Evolutionary conservation across 116 monocot species (phyloP).

Genomic region (Dioscorea cayenensis): DNA sequence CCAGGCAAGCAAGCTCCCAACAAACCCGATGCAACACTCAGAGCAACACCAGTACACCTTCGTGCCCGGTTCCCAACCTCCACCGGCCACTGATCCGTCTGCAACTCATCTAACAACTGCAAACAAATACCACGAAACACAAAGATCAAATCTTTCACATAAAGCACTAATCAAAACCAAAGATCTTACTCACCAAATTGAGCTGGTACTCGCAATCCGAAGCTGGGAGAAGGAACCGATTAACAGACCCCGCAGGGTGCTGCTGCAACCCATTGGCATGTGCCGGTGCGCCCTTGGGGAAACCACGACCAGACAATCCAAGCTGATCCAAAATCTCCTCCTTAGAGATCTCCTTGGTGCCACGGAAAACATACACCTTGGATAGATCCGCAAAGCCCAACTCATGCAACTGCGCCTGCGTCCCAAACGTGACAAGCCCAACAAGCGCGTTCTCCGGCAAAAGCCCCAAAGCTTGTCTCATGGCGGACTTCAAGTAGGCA

Average conservation of each 20-base stretch:
- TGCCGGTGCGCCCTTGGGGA: constrained; percentile 3
- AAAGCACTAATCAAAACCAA: background rate
- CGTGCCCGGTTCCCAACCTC: constrained; percentile 59
- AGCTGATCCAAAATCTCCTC: constrained; percentile 90
- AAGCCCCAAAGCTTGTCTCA: constrained; percentile 74
- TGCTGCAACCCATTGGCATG: constrained; percentile 19
- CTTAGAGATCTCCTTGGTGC: constrained; percentile 78
- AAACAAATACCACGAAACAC: background rate
- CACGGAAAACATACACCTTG: constrained; percentile 79
- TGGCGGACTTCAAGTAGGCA: constrained; percentile 59
- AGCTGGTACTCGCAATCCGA: constrained; percentile 91
- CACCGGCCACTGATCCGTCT: constrained; percentile 92
- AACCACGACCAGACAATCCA: constrained; percentile 36
- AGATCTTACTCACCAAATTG: constrained; percentile 49
- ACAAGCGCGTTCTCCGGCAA: constrained; percentile 92
- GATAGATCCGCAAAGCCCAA: constrained; percentile 77
- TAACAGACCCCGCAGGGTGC: constrained; percentile 34
- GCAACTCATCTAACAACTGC: constrained; percentile 91
- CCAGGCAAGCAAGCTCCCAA: constrained; percentile 87
- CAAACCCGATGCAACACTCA: constrained; percentile 85
- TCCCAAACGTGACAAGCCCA: constrained; percentile 82
- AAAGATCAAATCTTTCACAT: background rate
- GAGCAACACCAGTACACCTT: constrained; percentile 89
- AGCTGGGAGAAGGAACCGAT: constrained; percentile 74
- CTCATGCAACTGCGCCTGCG: constrained; percentile 94